Percentiles rank a stretch among this genome's conserved stretches.
These are phyloP conservation scores for Tetraselmis striata DNA, from an alignment of 139 green algal genomes.

Conservation along the genomic window DNA sequence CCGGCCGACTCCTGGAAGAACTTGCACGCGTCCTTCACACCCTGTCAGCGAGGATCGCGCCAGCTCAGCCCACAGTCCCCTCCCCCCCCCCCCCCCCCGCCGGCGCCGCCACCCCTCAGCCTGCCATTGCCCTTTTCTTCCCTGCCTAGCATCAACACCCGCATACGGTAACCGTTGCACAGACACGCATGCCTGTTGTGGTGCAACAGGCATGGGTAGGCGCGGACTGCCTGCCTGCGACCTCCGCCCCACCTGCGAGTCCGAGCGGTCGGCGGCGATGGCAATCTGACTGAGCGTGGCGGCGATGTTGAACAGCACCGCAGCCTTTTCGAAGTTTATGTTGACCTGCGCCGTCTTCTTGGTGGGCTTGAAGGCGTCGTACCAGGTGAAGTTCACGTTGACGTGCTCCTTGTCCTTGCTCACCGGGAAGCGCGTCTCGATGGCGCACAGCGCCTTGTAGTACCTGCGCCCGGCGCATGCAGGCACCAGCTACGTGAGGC, in stretches of 20 bases:
- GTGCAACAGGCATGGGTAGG: too few species aligned
- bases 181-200: too few species aligned
- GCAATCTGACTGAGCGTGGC: conserved; percentile 70
- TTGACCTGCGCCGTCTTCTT: conserved; percentile 57
- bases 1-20: conserved; percentile 74
- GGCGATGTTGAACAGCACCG: conserved; percentile 88
- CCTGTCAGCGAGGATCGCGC: too few species aligned
- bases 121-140: too few species aligned
- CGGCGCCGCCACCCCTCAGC: too few species aligned
- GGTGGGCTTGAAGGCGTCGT: conserved; percentile 72
- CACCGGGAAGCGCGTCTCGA: conserved; percentile 90
- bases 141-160: too few species aligned
- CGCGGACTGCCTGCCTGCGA: too few species aligned
- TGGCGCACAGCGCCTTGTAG: conserved; percentile 62
- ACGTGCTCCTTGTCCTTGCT: conserved; percentile 57
- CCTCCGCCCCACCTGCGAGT: conserved; percentile 17
- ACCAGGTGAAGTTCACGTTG: conserved; percentile 49
- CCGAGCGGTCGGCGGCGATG: conserved; percentile 56
- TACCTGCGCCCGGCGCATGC: conserved; percentile 73
- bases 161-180: too few species aligned
- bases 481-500: not conserved
- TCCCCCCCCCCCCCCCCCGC: too few species aligned
- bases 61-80: too few species aligned
- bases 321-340: conserved; percentile 89
- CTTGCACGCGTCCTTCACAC: conserved; percentile 63